phyloP scores from a whole-genome alignment of 75 land plant genomes.

The Selaginella tamariscina region DNA sequence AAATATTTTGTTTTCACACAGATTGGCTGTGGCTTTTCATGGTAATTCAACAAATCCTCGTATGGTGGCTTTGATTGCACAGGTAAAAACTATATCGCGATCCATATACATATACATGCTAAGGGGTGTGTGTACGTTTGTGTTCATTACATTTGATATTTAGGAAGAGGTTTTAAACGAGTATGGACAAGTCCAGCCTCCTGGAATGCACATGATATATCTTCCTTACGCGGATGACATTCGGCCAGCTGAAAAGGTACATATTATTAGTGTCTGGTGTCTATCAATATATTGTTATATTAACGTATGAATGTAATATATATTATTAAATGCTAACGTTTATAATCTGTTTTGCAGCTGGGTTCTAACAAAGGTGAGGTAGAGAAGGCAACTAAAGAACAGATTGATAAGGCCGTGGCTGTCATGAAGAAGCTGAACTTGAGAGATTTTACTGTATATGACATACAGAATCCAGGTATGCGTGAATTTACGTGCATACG shows the following conservation, averaged over 20 bases:
- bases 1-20: slow-evolving; percentile 17
- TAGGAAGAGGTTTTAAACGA: slow-evolving; percentile 55
- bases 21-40: slow-evolving; percentile 83
- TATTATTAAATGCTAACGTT: no score
- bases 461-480: slow-evolving; percentile 84
- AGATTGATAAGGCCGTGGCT: slow-evolving; percentile 54
- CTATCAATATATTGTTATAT: not conserved
- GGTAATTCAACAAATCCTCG: slow-evolving; percentile 47
- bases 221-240: slow-evolving; percentile 96
- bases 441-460: slow-evolving; percentile 67
- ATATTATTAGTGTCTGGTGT: not conserved
- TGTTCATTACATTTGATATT: not conserved
- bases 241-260: slow-evolving; percentile 75
- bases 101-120: no score
- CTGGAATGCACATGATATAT: slow-evolving; percentile 95
- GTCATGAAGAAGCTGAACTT: slow-evolving; percentile 60
- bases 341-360: not conserved
- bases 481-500: not conserved
- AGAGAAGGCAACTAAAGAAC: slow-evolving; percentile 56
- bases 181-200: slow-evolving; percentile 80
- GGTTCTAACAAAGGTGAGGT: not conserved
- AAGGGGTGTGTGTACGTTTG: slow-evolving; percentile 1
- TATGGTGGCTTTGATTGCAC: slow-evolving; percentile 86
- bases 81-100: no score
- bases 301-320: no score